These are phyloP conservation scores for Salvia hispanica DNA, from an alignment of 257 asterid genomes.

Conservation along the genomic window DNA sequence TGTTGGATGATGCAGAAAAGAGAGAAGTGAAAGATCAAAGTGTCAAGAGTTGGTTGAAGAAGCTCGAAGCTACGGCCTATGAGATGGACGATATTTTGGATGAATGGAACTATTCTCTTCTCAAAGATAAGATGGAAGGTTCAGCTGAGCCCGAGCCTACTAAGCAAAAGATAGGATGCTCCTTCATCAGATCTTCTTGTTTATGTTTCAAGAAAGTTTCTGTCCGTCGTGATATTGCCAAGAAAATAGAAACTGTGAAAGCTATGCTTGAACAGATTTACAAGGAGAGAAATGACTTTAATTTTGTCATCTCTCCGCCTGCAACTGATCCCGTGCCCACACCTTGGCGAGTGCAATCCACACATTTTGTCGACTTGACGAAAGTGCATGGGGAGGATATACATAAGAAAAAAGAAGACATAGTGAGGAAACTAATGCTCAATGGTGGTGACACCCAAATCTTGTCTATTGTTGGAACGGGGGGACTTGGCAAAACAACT, in stretches of 20 bases:
- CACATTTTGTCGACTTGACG: background rate
- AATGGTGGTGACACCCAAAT: background rate
- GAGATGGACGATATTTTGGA: conserved; percentile 1
- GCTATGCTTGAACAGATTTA: too few species aligned
- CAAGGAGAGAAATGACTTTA: too few species aligned
- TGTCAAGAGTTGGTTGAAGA: background rate
- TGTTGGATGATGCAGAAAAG: background rate
- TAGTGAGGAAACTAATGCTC: background rate
- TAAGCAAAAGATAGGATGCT: too few species aligned
- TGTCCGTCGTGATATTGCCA: too few species aligned
- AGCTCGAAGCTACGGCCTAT: background rate
- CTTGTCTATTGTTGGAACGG: background rate
- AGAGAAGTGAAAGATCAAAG: background rate
- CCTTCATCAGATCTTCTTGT: too few species aligned
- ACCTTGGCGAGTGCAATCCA: background rate
- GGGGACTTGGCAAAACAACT: too few species aligned
- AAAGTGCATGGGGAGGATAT: background rate
- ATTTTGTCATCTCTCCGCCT: background rate
- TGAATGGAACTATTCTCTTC: background rate
- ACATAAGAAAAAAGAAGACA: background rate
- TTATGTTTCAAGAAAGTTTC: too few species aligned
- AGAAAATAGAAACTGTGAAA: too few species aligned
- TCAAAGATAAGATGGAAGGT: too few species aligned
- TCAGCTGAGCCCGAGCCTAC: too few species aligned
- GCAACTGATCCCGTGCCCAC: background rate